Percentiles rank a stretch among this genome's conserved stretches.
Evolutionary conservation across 306 rosid genomes (phyloP).

Genomic region (Calophaca sinica): DNA sequence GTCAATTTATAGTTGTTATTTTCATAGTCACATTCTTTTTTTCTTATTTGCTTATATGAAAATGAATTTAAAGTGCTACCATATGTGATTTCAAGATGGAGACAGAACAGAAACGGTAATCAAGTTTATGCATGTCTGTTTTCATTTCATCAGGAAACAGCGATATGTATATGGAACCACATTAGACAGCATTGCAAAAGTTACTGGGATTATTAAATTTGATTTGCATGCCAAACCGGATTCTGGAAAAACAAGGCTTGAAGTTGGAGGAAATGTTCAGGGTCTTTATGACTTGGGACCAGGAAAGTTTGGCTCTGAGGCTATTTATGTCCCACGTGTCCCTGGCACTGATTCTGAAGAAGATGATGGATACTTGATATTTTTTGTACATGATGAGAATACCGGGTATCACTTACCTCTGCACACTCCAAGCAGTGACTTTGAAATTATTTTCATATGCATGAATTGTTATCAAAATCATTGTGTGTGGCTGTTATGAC

Average conservation of each 20-base stretch:
- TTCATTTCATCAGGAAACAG: slow-evolving; percentile 67
- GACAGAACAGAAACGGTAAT: neutral
- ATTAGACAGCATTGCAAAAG: slow-evolving; percentile 74
- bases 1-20: slow-evolving; percentile 6
- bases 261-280: slow-evolving; percentile 84
- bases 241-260: slow-evolving; percentile 64
- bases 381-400: slow-evolving; percentile 86
- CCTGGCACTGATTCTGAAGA: slow-evolving; percentile 79
- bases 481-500: neutral
- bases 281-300: slow-evolving; percentile 88
- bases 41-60: neutral
- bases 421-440: neutral
- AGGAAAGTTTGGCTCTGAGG: slow-evolving; percentile 85
- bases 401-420: slow-evolving; percentile 60
- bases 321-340: slow-evolving; percentile 77
- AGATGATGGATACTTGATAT: slow-evolving; percentile 92
- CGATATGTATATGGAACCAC: slow-evolving; percentile 82
- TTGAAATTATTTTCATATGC: slow-evolving; percentile 16
- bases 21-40: neutral
- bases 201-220: slow-evolving; percentile 79
- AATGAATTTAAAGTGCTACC: neutral
- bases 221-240: slow-evolving; percentile 82
- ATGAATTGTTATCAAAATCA: neutral
- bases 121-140: slow-evolving; percentile 3
- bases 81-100: slow-evolving; percentile 9